Base-by-base conservation (phyloP, 805 yeast genomes). In the Metschnikowia bowlesiae region DNA sequence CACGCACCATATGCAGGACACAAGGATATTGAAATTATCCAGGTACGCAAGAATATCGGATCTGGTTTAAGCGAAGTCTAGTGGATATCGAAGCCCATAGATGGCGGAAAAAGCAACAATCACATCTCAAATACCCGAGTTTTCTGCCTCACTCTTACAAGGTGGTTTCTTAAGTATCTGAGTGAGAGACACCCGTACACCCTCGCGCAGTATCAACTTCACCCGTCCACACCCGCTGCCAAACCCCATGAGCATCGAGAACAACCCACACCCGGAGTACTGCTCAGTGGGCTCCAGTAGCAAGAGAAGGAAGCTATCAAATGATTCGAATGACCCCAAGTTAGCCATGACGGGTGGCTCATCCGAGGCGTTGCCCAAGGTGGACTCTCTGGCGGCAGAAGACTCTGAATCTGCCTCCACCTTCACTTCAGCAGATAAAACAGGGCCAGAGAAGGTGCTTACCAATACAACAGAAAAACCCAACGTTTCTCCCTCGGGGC, bases 281-380 rank as follows among this genome's bases (percentile, higher is more conserved):
- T 34, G 34, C 31, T 42, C 45, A 4, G 45, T 42, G 31, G 26
- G 45, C n/a, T 42, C 46, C 28, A 39, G 46, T 13, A 16, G 33
- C 26, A 44, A 44, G 40, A 34, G 46, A 29, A 44, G 46, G 29
- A 44, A 44, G 14, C 28, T 44, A 4, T 44, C 40, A 26, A 44
- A 44, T 29, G 46, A 44, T 10, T 14, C 28, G 40, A 36, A 34
- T 8, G 31, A 16, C 2, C n/a, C 45, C 6, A 26, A 33, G 13
- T 26, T 31, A 7, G 22, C 31, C 6, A 13, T 33, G 7, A 3
- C 38, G 13, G 32, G 22, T 3, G 37, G 4, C 30, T 14, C 31
- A 4, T 4, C 26, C 8, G 18, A 33, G 30, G 8, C 38, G 1
- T 9, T 26, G 28, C 8, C 44, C 10, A 32, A 42, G 38, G 34